A percentile compares a stretch with the other conserved stretches of the same genome.
These are phyloP conservation scores for Arthrobotrys sinensis DNA, from an alignment of 2,329 filamentous ascomycete species.

Conservation along the genomic window DNA sequence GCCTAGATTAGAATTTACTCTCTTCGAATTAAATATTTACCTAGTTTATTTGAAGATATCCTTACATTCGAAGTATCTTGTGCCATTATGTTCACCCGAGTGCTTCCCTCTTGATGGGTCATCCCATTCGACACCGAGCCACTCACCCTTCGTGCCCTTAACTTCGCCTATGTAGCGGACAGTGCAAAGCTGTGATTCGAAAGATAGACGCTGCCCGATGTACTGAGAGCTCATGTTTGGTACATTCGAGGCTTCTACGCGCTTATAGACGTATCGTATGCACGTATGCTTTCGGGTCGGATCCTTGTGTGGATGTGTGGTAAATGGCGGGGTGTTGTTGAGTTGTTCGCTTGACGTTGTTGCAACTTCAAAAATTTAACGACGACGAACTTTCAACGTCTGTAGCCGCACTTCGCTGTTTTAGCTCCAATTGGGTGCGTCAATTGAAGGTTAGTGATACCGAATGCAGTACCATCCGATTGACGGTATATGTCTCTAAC, in stretches of 20 bases:
- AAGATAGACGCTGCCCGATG: conserved; percentile 84
- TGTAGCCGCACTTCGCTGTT: conserved; percentile 20
- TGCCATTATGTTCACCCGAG: conserved; percentile 83
- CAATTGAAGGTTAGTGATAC: conserved; percentile 13
- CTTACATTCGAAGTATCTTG: conserved; percentile 86
- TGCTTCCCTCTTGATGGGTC: conserved; percentile 89
- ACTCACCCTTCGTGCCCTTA: conserved; percentile 80
- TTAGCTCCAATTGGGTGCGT: conserved; percentile 40
- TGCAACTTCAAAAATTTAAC: conserved; percentile 58
- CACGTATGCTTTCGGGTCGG: conserved; percentile 18
- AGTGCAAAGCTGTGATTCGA: conserved; percentile 83
- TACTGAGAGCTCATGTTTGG: conserved; percentile 67
- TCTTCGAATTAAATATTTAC: conserved; percentile 14
- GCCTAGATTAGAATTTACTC: conserved; percentile 8
- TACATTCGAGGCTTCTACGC: conserved; percentile 3
- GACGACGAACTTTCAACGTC: conserved; percentile 40
- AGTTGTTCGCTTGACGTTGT: conserved; percentile 57
- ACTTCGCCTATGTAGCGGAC: conserved; percentile 86
- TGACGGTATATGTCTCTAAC: not conserved
- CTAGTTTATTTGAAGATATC: conserved; percentile 22
- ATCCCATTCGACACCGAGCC: conserved; percentile 98
- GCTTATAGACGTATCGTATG: not conserved
- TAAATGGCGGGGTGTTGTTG: conserved; percentile 58
- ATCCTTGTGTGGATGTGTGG: conserved; percentile 16
- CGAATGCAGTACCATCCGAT: not conserved